phyloP scores from a whole-genome alignment of 2,329 filamentous ascomycete genomes.

The Chaetomiaceae sp. region DNA sequence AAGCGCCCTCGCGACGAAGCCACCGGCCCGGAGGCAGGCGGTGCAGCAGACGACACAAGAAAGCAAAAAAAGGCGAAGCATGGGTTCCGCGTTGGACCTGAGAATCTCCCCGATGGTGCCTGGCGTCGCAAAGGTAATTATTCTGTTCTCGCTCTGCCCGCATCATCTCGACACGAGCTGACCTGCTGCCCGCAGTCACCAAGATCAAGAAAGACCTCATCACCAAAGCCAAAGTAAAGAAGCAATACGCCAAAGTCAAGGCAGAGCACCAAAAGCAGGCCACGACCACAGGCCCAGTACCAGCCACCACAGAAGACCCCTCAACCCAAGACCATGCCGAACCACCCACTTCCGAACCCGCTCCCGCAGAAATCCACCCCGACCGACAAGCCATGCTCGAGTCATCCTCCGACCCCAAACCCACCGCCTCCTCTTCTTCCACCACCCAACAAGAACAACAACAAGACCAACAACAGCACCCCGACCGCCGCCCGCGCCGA shows the following conservation, averaged over 20 bases:
- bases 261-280: conserved; percentile 35
- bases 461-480: conserved; percentile 19
- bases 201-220: conserved; percentile 85
- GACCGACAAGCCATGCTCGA: conserved; percentile 39
- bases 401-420: conserved; percentile 8
- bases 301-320: conserved; percentile 20
- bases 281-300: conserved; percentile 4
- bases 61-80: conserved; percentile 52
- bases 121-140: conserved; percentile 68
- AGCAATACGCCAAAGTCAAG: conserved; percentile 85
- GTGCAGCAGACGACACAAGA: conserved; percentile 23
- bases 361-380: conserved; percentile 33
- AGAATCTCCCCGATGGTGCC: conserved; percentile 84
- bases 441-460: conserved; percentile 18
- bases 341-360: not conserved
- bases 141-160: no score
- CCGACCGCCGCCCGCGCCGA: conserved; percentile 13
- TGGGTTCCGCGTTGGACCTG: conserved; percentile 82
- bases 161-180: not conserved
- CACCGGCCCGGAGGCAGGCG: conserved; percentile 12
- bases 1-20: conserved; percentile 50
- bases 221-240: conserved; percentile 88
- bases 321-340: not conserved
- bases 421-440: conserved; percentile 4
- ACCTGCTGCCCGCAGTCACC: conserved; percentile 16